Evolutionary conservation across 169 alveolate genomes (phyloP), one percentile per base, ranked within the genome.

Genomic region (Eimeria tenella): DNA sequence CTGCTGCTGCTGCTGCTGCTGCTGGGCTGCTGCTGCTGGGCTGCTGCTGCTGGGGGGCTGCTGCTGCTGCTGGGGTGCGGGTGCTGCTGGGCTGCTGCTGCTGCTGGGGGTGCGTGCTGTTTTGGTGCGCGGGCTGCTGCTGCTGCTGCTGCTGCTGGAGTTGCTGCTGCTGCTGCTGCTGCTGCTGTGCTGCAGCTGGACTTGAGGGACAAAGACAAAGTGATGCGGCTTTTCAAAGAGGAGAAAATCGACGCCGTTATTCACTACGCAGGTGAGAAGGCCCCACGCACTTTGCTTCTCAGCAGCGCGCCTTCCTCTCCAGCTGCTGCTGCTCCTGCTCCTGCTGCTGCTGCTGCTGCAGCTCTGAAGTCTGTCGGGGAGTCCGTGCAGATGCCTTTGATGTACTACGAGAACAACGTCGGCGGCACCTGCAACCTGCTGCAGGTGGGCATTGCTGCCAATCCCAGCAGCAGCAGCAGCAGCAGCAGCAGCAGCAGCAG

Each of bases 311-410:
- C 42, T 31, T 68, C 0, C 13, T 21, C 3, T 21, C 25, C 25
- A 68, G 50, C 7, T 8, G 50, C 50, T 4, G 50, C 25, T 31
- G 9, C 13, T 31, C 50, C n/a, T 4, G 13, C 77, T 5, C 9
- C 62, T 25, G 56, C 71, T 77, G 70, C 5, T 19, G 58, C 70
- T 19, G 50, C 17, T 9, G 10, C 5, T 93, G 99, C 99, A 49
- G 99, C 98, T 13, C 94, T 96, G 79, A 98, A 98, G 94, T 98
- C 99, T 4, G 99, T 98, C 7, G 99, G 99, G 19, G 99, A 98
- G 95, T 96, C 98, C 15, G 98, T 98, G 21, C 95, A 96, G 87
- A 95, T 97, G 65, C 99, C 99, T 5, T 91, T 98, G 70, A 94
- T 82, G 95, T 98, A 98, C 95, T 98, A 98, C 90, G 96, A 97